Conservation (phyloP, 768 basidiomycete species). For the Pleurotus tuoliensis region DNA sequence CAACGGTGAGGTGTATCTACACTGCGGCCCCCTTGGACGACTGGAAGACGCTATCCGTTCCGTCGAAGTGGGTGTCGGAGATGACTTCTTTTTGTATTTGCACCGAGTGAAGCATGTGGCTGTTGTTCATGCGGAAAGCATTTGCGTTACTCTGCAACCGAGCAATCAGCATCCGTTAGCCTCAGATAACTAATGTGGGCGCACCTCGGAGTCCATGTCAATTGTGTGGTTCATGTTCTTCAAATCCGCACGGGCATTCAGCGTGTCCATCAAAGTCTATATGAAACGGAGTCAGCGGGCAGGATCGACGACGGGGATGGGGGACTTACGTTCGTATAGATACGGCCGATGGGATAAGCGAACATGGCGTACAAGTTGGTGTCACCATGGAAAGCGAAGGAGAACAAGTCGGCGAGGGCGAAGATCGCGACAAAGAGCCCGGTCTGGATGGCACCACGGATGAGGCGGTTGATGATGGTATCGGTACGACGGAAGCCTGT, state of each 20-base stretch:
- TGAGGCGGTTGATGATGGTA: slow-evolving; percentile 47
- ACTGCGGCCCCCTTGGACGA: neutral
- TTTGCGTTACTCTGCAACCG: slow-evolving; percentile 13
- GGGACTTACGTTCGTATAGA: slow-evolving; percentile 41
- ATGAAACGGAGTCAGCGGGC: neutral
- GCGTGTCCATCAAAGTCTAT: slow-evolving; percentile 42
- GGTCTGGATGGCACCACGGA: slow-evolving; percentile 52
- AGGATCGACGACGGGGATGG: neutral
- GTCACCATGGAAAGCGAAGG: slow-evolving; percentile 19
- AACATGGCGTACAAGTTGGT: slow-evolving; percentile 31
- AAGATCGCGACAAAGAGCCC: slow-evolving; percentile 50
- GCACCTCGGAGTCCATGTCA: slow-evolving; percentile 26
- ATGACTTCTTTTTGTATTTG: slow-evolving; percentile 27
- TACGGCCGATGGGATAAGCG: slow-evolving; percentile 32
- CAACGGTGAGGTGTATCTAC: neutral
- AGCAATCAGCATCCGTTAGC: neutral
- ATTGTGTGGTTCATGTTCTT: slow-evolving; percentile 21
- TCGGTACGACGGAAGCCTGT: slow-evolving; percentile 53
- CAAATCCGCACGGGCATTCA: slow-evolving; percentile 34
- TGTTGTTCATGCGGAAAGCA: slow-evolving; percentile 24
- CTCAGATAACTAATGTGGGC: neutral
- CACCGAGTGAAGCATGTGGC: slow-evolving; percentile 20
- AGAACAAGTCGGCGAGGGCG: slow-evolving; percentile 45
- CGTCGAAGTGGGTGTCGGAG: slow-evolving; percentile 20
- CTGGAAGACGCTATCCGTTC: slow-evolving; percentile 5